These are phyloP conservation scores for Diaporthe capsici DNA, from an alignment of 2,329 filamentous ascomycete species.

Conservation along the genomic window DNA sequence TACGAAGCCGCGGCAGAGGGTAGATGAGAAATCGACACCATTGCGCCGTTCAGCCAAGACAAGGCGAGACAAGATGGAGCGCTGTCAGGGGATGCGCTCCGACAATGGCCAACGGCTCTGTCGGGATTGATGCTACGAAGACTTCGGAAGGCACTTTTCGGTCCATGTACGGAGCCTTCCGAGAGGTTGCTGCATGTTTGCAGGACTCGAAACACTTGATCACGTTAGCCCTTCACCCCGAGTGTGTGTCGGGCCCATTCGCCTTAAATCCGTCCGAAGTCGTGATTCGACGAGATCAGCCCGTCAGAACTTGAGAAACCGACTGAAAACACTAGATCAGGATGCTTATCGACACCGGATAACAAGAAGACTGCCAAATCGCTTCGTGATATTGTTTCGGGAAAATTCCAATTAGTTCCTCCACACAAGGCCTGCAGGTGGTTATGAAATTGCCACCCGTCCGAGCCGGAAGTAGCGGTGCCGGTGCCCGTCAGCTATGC, in stretches of 20 bases:
- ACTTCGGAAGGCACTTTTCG: background rate
- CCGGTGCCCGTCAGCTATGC: conserved; percentile 10
- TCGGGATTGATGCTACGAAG: background rate
- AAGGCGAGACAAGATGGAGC: conserved; percentile 12
- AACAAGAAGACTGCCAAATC: background rate
- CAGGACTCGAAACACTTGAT: conserved; percentile 30
- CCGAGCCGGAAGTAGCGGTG: conserved; percentile 16
- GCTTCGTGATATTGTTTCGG: conserved; percentile 16
- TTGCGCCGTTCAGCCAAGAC: conserved; percentile 17
- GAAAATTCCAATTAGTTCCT: background rate
- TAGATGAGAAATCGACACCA: conserved; percentile 1
- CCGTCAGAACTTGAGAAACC: conserved; percentile 34
- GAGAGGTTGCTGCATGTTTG: conserved; percentile 25
- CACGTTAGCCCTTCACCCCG: conserved; percentile 22
- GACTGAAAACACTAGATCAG: conserved; percentile 31
- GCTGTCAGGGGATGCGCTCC: conserved; percentile 22
- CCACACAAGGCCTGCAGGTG: background rate
- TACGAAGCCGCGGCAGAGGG: background rate
- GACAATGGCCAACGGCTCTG: background rate
- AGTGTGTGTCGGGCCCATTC: conserved; percentile 22
- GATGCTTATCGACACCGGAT: conserved; percentile 1
- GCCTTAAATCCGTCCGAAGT: conserved; percentile 31
- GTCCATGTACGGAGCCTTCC: conserved; percentile 9
- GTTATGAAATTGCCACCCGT: conserved; percentile 1
- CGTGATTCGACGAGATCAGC: conserved; percentile 20